Evolutionary conservation across 371 early-diverging fungal genomes (phyloP), one percentile per base, ranked within the genome.

Genomic region (Mucor piriformis): DNA sequence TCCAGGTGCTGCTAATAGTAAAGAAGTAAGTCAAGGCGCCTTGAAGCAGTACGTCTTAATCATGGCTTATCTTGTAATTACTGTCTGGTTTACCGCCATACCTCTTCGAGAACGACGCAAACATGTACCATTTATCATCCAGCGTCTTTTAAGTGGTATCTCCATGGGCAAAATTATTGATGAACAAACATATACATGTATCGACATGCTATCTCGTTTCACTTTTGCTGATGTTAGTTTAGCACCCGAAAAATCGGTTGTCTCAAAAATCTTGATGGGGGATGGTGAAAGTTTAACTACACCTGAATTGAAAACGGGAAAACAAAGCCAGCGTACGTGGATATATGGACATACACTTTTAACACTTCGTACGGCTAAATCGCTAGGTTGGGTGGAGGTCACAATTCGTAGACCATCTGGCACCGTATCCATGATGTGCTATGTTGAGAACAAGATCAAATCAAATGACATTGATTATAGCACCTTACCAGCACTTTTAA

Each of bases 171-270:
- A 69, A 35, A 27, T 63, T 2, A 77, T 92, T 47, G 91, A 91
- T 63, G 95, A 94, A 65, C 89, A 85, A 44, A 88, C 90, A 0
- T 91, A 90, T 61, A 88, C 95, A 8, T 95, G 95, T 54, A 78
- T 98, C 63, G 98, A 98, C 62, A 93, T 96, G 92, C 75, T 98
- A 18, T 83, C 94, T 13, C 87, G 93, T 18, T 92, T 92, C 71
- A 79, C 92, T 18, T 93, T 82, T 73, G 86, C 89, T 10, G 90
- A 92, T 67, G 86, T 85, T 43, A 79, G 78, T 49, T 81, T 89
- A 23, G 85, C 86, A 48, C 85, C 83, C 12, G 64, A 77, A 27
- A 76, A 77, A 59, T 74, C 76, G 0, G 63, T 69, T 24, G 80
- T 75, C 2, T 62, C 72, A 11, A 70, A 73, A 34, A 74, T 74